Evolutionary conservation across 148 eudicot genomes (phyloP).

Genomic region (Cornus controversa): DNA sequence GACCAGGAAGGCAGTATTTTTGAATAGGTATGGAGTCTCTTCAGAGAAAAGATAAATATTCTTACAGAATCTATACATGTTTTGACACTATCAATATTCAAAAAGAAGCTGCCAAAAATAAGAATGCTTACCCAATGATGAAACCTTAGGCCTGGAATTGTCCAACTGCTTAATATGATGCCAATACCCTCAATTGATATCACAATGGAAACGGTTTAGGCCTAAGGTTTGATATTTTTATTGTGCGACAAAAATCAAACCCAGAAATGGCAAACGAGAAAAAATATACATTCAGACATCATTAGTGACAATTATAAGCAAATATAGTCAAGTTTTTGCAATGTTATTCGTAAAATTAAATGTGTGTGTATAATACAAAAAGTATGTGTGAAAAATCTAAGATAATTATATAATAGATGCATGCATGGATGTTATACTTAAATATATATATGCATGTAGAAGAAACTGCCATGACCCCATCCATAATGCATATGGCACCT

Average conservation of each 20-base stretch:
- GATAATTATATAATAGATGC: not conserved
- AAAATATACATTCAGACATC: not conserved
- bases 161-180: not conserved
- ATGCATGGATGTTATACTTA: not conserved
- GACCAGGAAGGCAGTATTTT: constrained; percentile 10
- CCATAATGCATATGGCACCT: constrained; percentile 9
- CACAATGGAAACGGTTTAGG: not conserved
- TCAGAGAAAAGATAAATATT: constrained; percentile 1
- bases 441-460: not conserved
- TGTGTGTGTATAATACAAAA: not conserved
- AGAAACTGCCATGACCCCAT: constrained; percentile 6
- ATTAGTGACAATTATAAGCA: not conserved
- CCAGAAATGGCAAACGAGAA: no score
- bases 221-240: not conserved
- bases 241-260: not conserved
- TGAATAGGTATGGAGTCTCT: not conserved
- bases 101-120: not conserved
- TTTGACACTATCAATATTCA: not conserved
- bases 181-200: not conserved
- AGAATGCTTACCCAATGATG: not conserved
- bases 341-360: not conserved
- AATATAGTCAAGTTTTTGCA: not conserved
- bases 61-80: not conserved
- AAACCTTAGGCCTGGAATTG: not conserved
- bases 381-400: not conserved